These are phyloP conservation scores for Globisporangium apiculatum DNA, from an alignment of 352 stramenopile genomes.

Conservation along the genomic window DNA sequence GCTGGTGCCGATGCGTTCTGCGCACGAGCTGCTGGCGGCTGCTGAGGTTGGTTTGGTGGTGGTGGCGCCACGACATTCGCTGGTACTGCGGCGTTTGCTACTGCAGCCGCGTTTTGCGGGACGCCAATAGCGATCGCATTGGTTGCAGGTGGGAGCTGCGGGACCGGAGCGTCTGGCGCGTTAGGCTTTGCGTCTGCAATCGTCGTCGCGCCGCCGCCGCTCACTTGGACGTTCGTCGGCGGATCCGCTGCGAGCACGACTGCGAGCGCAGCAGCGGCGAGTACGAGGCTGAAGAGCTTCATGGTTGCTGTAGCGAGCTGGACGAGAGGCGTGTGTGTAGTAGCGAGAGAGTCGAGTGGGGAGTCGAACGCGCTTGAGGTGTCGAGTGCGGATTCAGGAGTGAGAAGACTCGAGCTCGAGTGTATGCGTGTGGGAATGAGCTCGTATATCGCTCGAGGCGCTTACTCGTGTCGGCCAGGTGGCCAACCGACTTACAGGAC, in stretches of 20 bases:
- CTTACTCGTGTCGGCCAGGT: too few species aligned
- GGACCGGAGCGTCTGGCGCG: too few species aligned
- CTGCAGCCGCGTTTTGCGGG: not conserved
- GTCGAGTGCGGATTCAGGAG: too few species aligned
- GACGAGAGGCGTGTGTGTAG: not conserved
- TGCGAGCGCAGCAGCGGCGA: slow-evolving; percentile 11
- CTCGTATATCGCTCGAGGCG: too few species aligned
- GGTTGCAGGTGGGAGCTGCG: not conserved
- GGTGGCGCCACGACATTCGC: not conserved
- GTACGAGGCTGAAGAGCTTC: slow-evolving; percentile 16
- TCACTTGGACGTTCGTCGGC: not conserved
- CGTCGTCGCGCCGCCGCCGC: not conserved
- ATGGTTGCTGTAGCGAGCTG: slow-evolving; percentile 4
- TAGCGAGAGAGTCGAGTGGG: too few species aligned
- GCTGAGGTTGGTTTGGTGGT: not conserved
- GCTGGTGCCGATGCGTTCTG: not conserved
- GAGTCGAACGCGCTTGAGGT: not conserved
- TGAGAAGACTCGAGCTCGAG: too few species aligned
- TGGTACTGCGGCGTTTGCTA: not conserved
- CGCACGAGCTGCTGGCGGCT: not conserved
- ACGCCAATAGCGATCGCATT: not conserved
- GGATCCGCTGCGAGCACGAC: slow-evolving; percentile 1
- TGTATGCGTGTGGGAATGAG: too few species aligned
- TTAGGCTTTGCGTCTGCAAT: not conserved
- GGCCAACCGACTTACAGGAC: too few species aligned